These are phyloP conservation scores for Fusarium phyllophilum DNA, from an alignment of 2,329 filamentous ascomycete genomes.

Conservation along the genomic window DNA sequence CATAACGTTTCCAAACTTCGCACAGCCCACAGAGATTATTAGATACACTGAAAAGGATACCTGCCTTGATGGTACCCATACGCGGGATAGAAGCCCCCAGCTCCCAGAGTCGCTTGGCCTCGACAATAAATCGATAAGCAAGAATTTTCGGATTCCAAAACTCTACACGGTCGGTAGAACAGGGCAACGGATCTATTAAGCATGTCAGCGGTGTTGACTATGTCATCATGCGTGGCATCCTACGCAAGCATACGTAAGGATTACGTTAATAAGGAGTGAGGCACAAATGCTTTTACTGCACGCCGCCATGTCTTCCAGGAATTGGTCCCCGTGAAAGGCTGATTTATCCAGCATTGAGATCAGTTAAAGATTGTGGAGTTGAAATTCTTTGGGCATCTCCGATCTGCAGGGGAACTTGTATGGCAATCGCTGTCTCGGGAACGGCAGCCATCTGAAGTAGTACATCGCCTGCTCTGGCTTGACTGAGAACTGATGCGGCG, in stretches of 20 bases:
- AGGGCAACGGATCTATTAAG: conserved; percentile 45
- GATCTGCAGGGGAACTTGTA: conserved; percentile 53
- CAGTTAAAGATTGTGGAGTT: conserved; percentile 42
- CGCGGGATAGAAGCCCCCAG: conserved; percentile 42
- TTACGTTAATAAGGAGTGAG: conserved; percentile 51
- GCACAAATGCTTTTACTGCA: conserved; percentile 51
- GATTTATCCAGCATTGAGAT: conserved; percentile 39
- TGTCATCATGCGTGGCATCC: background rate
- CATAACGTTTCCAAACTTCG: conserved; percentile 50
- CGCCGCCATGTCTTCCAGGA: conserved; percentile 52
- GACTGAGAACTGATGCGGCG: conserved; percentile 45
- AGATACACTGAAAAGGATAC: conserved; percentile 46
- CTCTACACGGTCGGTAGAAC: conserved; percentile 44
- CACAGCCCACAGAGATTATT: conserved; percentile 51
- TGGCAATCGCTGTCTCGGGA: conserved; percentile 51
- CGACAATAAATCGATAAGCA: conserved; percentile 50
- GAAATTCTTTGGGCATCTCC: conserved; percentile 32
- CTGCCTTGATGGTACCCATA: conserved; percentile 52
- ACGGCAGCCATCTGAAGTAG: conserved; percentile 51
- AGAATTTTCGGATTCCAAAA: conserved; percentile 52
- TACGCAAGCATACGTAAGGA: conserved; percentile 52
- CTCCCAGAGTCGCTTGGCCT: conserved; percentile 54
- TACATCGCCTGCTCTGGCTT: conserved; percentile 50
- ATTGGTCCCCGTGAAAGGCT: conserved; percentile 52
- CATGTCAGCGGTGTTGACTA: background rate